Evolutionary conservation across 257 asterid genomes (phyloP).

Genomic region (Forsythia viridissima): DNA sequence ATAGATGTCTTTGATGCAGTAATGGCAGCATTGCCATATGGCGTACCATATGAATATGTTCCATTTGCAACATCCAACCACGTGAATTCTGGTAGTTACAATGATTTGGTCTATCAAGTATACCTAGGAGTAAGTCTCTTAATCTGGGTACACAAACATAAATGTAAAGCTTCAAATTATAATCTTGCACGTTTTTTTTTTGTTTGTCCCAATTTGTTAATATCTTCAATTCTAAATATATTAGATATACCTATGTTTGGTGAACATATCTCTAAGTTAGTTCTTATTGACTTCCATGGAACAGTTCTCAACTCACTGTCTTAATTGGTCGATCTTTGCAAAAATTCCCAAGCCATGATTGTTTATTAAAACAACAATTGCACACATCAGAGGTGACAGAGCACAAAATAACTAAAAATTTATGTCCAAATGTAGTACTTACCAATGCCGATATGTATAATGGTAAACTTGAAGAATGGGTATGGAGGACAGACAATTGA

Average conservation of each 20-base stretch:
- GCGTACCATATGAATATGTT: too few relatives aligned
- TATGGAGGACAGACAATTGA: slow-evolving; percentile 71
- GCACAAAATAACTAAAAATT: not conserved
- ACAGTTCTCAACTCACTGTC: not conserved
- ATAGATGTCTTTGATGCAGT: too few relatives aligned
- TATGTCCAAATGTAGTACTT: slow-evolving; percentile 16
- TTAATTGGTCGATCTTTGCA: not conserved
- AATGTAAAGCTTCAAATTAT: not conserved
- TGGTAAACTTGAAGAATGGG: slow-evolving; percentile 87
- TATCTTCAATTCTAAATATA: not conserved
- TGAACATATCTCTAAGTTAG: not conserved
- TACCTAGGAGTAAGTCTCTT: slow-evolving; percentile 24
- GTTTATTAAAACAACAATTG: not conserved
- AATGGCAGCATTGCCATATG: too few relatives aligned
- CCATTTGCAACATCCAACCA: too few relatives aligned
- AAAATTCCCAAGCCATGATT: not conserved
- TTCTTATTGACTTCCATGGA: not conserved
- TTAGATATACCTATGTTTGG: not conserved
- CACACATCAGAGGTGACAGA: not conserved
- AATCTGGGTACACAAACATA: not conserved
- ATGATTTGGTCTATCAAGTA: slow-evolving; percentile 27
- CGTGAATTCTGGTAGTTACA: slow-evolving; percentile 11
- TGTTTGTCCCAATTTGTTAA: not conserved
- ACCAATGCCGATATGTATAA: slow-evolving; percentile 94
- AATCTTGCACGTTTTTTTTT: not conserved